These are phyloP conservation scores for Glycine tomentella DNA, from an alignment of 306 rosid genomes.

Conservation along the genomic window DNA sequence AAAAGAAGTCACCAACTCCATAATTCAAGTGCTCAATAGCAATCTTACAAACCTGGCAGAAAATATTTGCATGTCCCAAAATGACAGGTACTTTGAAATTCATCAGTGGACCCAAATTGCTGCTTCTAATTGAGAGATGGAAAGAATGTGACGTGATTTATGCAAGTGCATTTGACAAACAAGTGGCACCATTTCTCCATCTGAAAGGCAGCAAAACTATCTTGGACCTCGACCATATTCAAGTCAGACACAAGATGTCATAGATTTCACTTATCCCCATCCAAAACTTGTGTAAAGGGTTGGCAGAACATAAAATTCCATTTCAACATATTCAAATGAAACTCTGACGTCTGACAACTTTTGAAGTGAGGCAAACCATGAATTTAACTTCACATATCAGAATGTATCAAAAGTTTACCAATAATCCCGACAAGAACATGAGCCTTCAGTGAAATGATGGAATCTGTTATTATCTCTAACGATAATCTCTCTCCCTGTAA, in stretches of 20 bases:
- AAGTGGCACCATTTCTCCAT: conserved; percentile 33
- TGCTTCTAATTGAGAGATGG: conserved; percentile 35
- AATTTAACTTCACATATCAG: conserved; percentile 6
- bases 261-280: conserved; percentile 5
- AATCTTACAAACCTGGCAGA: no score
- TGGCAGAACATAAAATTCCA: conserved; percentile 1
- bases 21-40: no score
- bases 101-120: conserved; percentile 20
- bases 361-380: conserved; percentile 26
- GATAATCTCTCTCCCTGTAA: conserved; percentile 64
- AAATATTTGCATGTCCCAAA: no score
- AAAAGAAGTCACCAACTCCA: no score
- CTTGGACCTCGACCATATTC: conserved; percentile 6
- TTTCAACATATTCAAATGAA: conserved; percentile 30
- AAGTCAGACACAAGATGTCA: conserved; percentile 20
- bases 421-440: conserved; percentile 76
- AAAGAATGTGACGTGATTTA: neutral
- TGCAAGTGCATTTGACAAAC: conserved; percentile 18
- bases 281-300: neutral
- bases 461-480: conserved; percentile 74
- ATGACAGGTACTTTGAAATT: conserved; percentile 6
- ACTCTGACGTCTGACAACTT: conserved; percentile 1
- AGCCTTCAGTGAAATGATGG: conserved; percentile 66
- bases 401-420: conserved; percentile 55
- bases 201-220: conserved; percentile 20